A percentile compares a stretch with the other conserved stretches of the same genome.
Conservation (phyloP, 2,329 filamentous ascomycete genomes). For the Colletotrichum tamarilloi region DNA sequence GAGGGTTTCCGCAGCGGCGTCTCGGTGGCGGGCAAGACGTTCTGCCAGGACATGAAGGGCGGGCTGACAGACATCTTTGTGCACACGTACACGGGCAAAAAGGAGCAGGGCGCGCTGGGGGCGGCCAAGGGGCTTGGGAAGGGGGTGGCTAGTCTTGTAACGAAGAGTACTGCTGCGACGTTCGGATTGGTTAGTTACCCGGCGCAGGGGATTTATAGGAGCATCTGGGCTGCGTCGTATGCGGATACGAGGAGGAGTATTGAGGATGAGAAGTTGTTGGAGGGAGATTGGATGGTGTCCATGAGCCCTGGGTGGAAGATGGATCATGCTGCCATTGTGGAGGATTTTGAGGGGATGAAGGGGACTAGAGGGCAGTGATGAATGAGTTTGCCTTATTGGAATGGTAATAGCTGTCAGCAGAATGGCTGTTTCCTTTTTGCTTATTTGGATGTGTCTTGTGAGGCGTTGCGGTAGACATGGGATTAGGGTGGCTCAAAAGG, state of each 20-base stretch:
- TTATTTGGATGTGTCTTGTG: neutral
- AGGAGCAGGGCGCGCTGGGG: slow-evolving; percentile 26
- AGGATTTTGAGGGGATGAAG: slow-evolving; percentile 34
- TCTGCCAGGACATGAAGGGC: slow-evolving; percentile 32
- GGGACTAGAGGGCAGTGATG: neutral
- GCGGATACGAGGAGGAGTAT: slow-evolving; percentile 22
- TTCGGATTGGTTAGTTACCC: slow-evolving; percentile 34
- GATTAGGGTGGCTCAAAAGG: neutral
- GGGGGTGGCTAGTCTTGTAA: slow-evolving; percentile 30
- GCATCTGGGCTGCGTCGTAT: slow-evolving; percentile 26
- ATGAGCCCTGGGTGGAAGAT: slow-evolving; percentile 28
- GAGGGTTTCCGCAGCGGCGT: slow-evolving; percentile 35
- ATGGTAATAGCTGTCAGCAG: too few species aligned
- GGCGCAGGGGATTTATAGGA: slow-evolving; percentile 33
- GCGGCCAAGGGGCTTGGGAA: slow-evolving; percentile 35
- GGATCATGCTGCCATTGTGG: slow-evolving; percentile 32
- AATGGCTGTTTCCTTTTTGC: neutral
- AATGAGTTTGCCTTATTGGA: neutral
- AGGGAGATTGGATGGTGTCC: slow-evolving; percentile 35
- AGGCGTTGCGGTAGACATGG: neutral
- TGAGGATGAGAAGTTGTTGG: slow-evolving; percentile 27
- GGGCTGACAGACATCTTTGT: slow-evolving; percentile 33
- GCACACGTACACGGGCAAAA: slow-evolving; percentile 35
- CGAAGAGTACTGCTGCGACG: slow-evolving; percentile 34
- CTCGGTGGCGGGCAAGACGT: slow-evolving; percentile 33